Base-by-base conservation (phyloP, 768 basidiomycete genomes). In the Trametes meyenii region DNA sequence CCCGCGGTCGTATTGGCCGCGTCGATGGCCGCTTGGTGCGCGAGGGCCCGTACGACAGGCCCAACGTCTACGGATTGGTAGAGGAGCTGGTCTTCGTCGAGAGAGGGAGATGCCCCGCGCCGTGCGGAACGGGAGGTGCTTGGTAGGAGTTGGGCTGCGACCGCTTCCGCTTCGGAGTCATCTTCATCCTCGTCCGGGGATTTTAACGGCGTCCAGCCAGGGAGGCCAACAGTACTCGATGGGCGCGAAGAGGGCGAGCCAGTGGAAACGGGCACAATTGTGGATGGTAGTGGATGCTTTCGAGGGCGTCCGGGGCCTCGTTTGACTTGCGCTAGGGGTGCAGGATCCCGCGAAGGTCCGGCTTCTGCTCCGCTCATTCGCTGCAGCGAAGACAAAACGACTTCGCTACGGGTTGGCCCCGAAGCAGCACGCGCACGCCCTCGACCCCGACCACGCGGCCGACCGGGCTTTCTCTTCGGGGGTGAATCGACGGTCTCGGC, bases 261-360 rank as follows among this genome's bases (percentile, higher is more conserved):
- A 36, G 17, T 5, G 17, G 52, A 16, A 13, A 13, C 35, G 8
- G 50, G 10, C 19, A 33, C 10, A 7, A 16, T 14, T 7, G 36
- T 3, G 8, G 19, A n/a, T 1, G 40, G 54, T 1, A 55, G 48
- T 6, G 60, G 42, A 44, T 55, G 38, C 7, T 61, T 61, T 19
- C 54, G 60, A 43, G 60, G 60, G 16, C 60, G 53, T 3, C 60
- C 54, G 33, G 53, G 60, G 3, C 53, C 53, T 2, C 60, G 60
- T 19, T 61, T 61, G 14, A 50, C 48, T 1, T 46, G 53, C 8
- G 21, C 5, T 2, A 46, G 29, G 11, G 50, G 40, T 21, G 26
- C 35, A 26, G 43, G 7, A 5, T 33, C 43, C 13, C 29, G 29
- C 4, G 29, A 33, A 33, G 29, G 29, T 33, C 29, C 29, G 29